Base-by-base conservation (phyloP, 805 yeast genomes). In the Saccharomycodes ludwigii region DNA sequence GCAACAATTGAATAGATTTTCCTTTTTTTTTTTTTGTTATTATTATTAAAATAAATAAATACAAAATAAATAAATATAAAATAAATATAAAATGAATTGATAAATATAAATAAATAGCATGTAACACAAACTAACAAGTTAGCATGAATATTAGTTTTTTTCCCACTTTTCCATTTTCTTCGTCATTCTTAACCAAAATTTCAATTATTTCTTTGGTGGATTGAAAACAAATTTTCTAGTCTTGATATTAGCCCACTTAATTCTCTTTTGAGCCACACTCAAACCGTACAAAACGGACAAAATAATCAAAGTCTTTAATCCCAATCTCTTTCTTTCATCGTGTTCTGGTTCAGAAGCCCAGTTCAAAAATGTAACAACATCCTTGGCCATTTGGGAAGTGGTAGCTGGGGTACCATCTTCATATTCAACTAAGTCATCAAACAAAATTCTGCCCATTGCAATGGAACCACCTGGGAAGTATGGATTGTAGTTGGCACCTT, bases 381-480 rank as follows among this genome's bases (percentile, higher is more conserved):
- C 98, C 72, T 91, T 91, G 47, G 98, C 98, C 97, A 88, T 86
- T 70, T 91, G 98, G 36, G 97, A 78, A 42, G 97, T 80, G 33
- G 97, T 76, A 33, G 98, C 97, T 38, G 94, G 95, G 38, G 98
- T 91, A 56, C 98, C 98, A 59, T 91, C 98, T 61, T 91, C 98
- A 65, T 76, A 91, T 69, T 91, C 98, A 43, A 91, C 98, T 54
- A 91, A 71, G 44, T 83, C 98, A 58, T 91, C 98, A 49, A 86
- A 91, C 60, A 91, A 71, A 38, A 88, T 97, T 68, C 98, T 82
- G 57, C 83, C 97, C 98, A 91, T 91, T 48, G 95, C 98, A 68
- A 91, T 88, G 26, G 96, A 72, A 45, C 98, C 97, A 66, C 97
- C 97, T 59, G 98, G 97, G 95, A 91, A 91, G 72, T 91, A 91